Conservation (phyloP, 2,329 filamentous ascomycete species). For the Trichoderma aggressivum region DNA sequence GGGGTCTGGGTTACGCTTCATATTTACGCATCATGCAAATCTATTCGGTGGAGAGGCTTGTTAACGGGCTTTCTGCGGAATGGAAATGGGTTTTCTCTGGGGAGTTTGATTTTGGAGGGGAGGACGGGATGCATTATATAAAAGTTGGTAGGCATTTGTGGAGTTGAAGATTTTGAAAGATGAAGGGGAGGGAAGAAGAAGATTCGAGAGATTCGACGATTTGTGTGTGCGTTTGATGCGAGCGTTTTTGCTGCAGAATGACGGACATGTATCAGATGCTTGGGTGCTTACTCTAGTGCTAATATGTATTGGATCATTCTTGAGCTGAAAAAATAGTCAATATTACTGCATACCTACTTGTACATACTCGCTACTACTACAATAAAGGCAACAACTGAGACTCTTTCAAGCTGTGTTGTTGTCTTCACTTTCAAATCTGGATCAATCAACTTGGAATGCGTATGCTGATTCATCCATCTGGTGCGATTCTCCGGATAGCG, state of each 20-base stretch:
- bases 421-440: not conserved
- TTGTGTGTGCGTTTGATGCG: not conserved
- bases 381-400: not conserved
- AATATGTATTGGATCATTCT: not conserved
- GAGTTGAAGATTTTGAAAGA: not conserved
- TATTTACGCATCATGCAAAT: not conserved
- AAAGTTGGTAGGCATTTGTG: slow-evolving; percentile 17
- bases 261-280: not conserved
- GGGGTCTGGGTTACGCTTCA: not conserved
- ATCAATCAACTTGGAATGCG: too few species aligned
- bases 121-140: slow-evolving; percentile 5
- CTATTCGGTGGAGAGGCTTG: not conserved
- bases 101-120: not conserved
- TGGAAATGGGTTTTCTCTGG: not conserved
- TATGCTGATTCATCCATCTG: not conserved
- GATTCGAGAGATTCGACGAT: not conserved
- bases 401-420: not conserved
- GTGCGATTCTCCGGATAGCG: not conserved
- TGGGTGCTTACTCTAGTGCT: not conserved
- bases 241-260: not conserved
- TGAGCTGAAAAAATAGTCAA: not conserved
- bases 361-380: not conserved
- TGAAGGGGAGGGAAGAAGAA: not conserved
- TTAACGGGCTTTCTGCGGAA: not conserved
- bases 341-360: not conserved